Evolutionary conservation across 345 rosid genomes (phyloP).

Genomic region (Acer yangbiense): DNA sequence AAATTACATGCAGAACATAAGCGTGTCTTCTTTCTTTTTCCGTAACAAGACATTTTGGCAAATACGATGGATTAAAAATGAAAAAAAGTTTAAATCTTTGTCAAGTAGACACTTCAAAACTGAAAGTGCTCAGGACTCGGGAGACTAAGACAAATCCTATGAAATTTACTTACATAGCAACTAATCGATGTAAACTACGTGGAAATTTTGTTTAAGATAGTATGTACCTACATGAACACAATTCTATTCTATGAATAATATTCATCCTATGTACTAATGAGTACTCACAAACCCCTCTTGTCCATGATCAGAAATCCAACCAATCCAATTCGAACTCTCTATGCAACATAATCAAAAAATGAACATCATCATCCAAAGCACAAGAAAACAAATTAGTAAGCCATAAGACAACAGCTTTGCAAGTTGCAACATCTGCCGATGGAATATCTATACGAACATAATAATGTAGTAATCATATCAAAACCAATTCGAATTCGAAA

Average conservation of each 20-base stretch:
- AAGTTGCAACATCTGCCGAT: neutral
- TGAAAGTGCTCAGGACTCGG: neutral
- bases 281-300: neutral
- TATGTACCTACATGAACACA: neutral
- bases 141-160: neutral
- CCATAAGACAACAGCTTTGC: neutral
- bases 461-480: neutral
- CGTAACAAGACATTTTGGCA: neutral
- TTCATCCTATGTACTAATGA: neutral
- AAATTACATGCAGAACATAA: neutral
- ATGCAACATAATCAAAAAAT: neutral
- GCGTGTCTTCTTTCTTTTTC: conserved; percentile 3
- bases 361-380: neutral
- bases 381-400: neutral
- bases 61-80: neutral
- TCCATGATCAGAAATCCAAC: neutral
- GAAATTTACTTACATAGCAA: neutral
- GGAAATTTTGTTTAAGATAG: neutral
- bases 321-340: neutral
- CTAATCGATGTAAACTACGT: neutral
- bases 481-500: neutral
- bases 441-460: too few relatives aligned
- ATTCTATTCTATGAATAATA: neutral
- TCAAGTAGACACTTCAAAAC: neutral
- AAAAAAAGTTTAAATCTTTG: too few relatives aligned